phyloP scores from a whole-genome alignment of 106 monocot species.

The Dioscorea alata region DNA sequence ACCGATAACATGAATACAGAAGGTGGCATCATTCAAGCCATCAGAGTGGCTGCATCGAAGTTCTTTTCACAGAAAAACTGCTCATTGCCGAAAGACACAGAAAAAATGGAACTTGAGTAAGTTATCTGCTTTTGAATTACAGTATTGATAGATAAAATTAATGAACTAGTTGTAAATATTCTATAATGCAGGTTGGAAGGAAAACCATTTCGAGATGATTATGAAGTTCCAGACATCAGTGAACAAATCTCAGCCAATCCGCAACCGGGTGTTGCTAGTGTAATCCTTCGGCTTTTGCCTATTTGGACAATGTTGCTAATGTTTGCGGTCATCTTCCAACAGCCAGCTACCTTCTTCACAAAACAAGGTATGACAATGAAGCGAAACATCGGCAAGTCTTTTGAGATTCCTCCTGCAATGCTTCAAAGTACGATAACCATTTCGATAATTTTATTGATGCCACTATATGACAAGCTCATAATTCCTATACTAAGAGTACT shows the following conservation, averaged over 20 bases:
- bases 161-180: not conserved
- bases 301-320: slow-evolving; percentile 74
- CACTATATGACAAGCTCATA: slow-evolving; percentile 72
- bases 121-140: not conserved
- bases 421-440: slow-evolving; percentile 77
- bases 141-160: not conserved
- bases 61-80: slow-evolving; percentile 6
- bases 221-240: not conserved
- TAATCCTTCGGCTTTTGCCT: slow-evolving; percentile 54
- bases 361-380: slow-evolving; percentile 82
- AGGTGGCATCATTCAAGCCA: slow-evolving; percentile 18
- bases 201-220: slow-evolving; percentile 33
- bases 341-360: slow-evolving; percentile 90
- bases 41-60: slow-evolving; percentile 16
- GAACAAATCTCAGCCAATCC: not conserved
- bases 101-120: slow-evolving; percentile 66
- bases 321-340: slow-evolving; percentile 98
- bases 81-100: slow-evolving; percentile 24
- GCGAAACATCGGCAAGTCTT: slow-evolving; percentile 35
- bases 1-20: not conserved
- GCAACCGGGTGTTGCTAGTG: slow-evolving; percentile 23
- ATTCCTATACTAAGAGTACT: slow-evolving; percentile 37
- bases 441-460: slow-evolving; percentile 79
- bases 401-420: slow-evolving; percentile 71
- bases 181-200: slow-evolving; percentile 42